These are phyloP conservation scores for Yarrowia porcina DNA, from an alignment of 805 yeast species.

Conservation along the genomic window DNA sequence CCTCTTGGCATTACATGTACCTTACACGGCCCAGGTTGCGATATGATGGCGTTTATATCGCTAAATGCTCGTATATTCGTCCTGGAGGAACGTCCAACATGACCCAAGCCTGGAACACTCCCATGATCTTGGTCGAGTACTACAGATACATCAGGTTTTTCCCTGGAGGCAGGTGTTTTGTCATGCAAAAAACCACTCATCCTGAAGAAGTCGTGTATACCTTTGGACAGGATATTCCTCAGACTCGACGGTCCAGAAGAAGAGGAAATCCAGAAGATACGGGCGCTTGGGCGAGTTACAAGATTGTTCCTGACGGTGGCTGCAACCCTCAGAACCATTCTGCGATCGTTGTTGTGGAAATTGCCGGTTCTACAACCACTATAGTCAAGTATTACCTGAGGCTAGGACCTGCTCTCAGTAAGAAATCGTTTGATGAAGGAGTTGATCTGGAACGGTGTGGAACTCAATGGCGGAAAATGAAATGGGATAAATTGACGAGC, in stretches of 20 bases:
- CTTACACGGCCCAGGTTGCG: conserved; percentile 70
- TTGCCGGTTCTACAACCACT: neutral
- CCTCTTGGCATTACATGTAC: conserved; percentile 50
- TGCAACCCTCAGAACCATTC: neutral
- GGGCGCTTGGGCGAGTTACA: conserved; percentile 8
- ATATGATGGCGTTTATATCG: conserved; percentile 78
- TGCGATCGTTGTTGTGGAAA: neutral
- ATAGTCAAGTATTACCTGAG: neutral
- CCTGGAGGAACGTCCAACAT: conserved; percentile 57
- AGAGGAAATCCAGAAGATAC: conserved; percentile 12
- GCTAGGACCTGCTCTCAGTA: conserved; percentile 1
- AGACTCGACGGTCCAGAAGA: neutral
- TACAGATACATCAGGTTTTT: conserved; percentile 81
- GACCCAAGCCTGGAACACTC: conserved; percentile 65
- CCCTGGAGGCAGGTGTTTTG: conserved; percentile 64
- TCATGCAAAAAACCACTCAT: conserved; percentile 5
- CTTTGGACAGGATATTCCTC: conserved; percentile 12
- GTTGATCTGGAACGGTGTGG: conserved; percentile 1
- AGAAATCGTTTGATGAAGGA: neutral
- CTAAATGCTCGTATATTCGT: conserved; percentile 77
- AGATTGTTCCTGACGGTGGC: neutral
- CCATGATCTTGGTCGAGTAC: conserved; percentile 80
- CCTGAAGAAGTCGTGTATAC: conserved; percentile 14
- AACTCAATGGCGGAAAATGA: conserved; percentile 15
- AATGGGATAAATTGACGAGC: neutral